phyloP scores from a whole-genome alignment of 768 basidiomycete genomes.

The Pleurotus eryngii region DNA sequence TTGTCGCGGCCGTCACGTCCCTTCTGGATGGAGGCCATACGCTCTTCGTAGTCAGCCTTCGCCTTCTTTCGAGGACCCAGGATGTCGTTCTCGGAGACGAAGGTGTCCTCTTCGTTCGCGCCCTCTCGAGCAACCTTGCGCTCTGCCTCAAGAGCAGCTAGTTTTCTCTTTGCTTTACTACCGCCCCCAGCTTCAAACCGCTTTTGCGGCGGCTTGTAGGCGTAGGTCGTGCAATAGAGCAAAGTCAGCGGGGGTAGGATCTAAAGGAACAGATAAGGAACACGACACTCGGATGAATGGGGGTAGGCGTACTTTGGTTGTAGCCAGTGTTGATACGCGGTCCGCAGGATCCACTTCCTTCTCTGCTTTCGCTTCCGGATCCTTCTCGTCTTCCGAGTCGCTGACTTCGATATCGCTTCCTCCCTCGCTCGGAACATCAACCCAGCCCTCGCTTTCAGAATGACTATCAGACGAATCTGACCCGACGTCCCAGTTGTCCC shows the following conservation, averaged over 20 bases:
- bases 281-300: neutral
- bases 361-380: conserved; percentile 34
- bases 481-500: conserved; percentile 89
- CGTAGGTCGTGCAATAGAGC: conserved; percentile 86
- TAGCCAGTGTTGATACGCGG: conserved; percentile 64
- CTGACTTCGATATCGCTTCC: conserved; percentile 70
- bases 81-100: conserved; percentile 90
- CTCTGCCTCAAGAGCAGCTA: conserved; percentile 72
- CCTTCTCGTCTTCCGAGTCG: conserved; percentile 80
- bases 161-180: conserved; percentile 82
- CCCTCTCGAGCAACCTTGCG: conserved; percentile 52
- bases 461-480: conserved; percentile 58
- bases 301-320: conserved; percentile 59
- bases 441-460: conserved; percentile 71
- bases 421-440: conserved; percentile 70
- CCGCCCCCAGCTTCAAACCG: conserved; percentile 68
- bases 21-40: conserved; percentile 87
- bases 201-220: conserved; percentile 70
- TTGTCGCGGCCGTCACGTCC: conserved; percentile 95
- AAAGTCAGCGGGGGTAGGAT: conserved; percentile 96
- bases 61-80: conserved; percentile 90
- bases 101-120: conserved; percentile 47
- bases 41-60: conserved; percentile 91
- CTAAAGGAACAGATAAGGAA: conserved; percentile 34
- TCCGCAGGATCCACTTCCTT: conserved; percentile 27